Evolutionary conservation across 1,284 basidiomycete genomes (phyloP).

Genomic region (Ganoderma resinaceum): DNA sequence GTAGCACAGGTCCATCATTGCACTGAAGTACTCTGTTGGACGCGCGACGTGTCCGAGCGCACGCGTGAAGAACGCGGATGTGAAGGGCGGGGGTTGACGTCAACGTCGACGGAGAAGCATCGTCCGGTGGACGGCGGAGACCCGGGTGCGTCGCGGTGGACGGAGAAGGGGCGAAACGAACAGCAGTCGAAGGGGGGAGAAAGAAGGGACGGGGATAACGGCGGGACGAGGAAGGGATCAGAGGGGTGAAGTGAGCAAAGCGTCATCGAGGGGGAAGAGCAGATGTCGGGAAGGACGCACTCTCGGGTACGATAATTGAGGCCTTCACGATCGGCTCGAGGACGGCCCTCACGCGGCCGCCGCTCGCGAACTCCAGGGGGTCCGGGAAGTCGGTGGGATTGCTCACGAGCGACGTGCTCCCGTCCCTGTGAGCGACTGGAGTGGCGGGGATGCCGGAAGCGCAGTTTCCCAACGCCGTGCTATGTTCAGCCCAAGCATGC

Average conservation of each 20-base stretch:
- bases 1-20: constrained; percentile 93
- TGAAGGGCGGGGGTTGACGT: neutral
- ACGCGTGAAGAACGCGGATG: neutral
- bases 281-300: constrained; percentile 46
- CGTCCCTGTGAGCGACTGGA: constrained; percentile 78
- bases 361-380: constrained; percentile 57
- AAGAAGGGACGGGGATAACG: neutral
- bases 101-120: neutral
- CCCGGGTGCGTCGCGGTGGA: neutral
- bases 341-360: constrained; percentile 71
- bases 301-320: constrained; percentile 92
- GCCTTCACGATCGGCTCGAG: constrained; percentile 92
- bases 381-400: constrained; percentile 96
- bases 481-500: constrained; percentile 24
- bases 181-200: neutral
- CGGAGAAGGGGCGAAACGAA: neutral
- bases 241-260: constrained; percentile 6
- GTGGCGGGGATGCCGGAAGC: neutral
- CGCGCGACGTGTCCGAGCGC: neutral
- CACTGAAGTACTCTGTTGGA: constrained; percentile 77
- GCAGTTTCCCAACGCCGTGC: neutral
- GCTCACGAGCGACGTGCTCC: constrained; percentile 71
- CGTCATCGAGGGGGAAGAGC: constrained; percentile 1
- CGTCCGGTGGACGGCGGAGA: neutral
- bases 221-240: neutral